These are phyloP conservation scores for Phlebiopsis flavidoalba DNA, from an alignment of 768 basidiomycete species.

Conservation along the genomic window DNA sequence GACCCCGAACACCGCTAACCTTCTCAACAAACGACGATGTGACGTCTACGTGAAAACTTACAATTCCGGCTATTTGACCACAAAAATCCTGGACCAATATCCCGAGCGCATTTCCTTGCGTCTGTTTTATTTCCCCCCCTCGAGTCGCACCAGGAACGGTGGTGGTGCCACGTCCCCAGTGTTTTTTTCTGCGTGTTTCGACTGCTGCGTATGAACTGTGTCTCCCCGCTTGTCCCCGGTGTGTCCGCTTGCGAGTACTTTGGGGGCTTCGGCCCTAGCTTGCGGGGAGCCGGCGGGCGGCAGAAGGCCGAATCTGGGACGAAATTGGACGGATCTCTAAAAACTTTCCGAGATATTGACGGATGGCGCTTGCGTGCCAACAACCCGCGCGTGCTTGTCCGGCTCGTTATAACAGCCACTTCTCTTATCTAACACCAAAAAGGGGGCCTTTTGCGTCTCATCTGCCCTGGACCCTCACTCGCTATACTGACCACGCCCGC, in stretches of 20 bases:
- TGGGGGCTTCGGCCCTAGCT: neutral
- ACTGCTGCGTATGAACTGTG: too few relatives aligned
- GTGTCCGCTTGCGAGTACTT: neutral
- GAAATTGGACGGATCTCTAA: slow-evolving; percentile 13
- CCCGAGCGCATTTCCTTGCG: neutral
- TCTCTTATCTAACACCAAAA: too few relatives aligned
- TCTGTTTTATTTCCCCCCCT: neutral
- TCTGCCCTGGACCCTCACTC: slow-evolving; percentile 8
- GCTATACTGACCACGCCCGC: slow-evolving; percentile 10
- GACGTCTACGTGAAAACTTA: slow-evolving; percentile 5
- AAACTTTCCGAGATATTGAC: slow-evolving; percentile 10
- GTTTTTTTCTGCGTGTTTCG: too few relatives aligned
- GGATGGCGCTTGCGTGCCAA: neutral
- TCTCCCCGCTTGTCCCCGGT: neutral
- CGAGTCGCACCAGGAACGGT: neutral
- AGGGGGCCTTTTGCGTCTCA: slow-evolving; percentile 11
- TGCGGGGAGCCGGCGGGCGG: slow-evolving; percentile 11
- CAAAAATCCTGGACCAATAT: neutral
- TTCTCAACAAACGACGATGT: neutral
- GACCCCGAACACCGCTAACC: slow-evolving; percentile 3
- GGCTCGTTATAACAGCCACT: neutral
- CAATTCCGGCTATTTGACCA: slow-evolving; percentile 2
- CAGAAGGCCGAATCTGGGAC: neutral
- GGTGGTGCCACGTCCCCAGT: neutral
- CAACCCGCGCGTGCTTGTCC: neutral